Evolutionary conservation across 176 grass and related monocot species (phyloP).

Genomic region (Triticum monococcum): DNA sequence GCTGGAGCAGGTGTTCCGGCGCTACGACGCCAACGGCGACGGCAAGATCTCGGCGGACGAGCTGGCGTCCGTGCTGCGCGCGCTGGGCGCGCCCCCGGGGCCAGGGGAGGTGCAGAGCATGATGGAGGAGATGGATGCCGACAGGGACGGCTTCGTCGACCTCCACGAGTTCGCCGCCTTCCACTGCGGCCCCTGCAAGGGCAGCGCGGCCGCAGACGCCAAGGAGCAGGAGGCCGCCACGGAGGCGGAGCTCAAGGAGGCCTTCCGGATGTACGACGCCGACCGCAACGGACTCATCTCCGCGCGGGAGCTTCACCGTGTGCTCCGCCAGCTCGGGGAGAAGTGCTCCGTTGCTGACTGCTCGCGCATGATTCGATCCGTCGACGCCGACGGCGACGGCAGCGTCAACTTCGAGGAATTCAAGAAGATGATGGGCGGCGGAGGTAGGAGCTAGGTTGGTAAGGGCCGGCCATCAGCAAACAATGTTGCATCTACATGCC

Average conservation of each 20-base stretch:
- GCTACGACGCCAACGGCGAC: constrained; percentile 65
- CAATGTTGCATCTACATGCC: background rate
- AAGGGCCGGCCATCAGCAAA: background rate
- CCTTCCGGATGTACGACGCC: constrained; percentile 59
- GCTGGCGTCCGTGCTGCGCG: constrained; percentile 40
- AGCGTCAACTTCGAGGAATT: constrained; percentile 64
- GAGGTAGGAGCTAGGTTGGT: constrained; percentile 1
- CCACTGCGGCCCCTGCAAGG: constrained; percentile 25
- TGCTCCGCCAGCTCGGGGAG: constrained; percentile 49
- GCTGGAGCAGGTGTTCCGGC: constrained; percentile 55
- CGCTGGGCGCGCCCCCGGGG: constrained; percentile 37
- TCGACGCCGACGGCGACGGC: constrained; percentile 57
- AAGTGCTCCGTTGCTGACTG: constrained; percentile 71
- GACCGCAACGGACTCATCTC: constrained; percentile 63
- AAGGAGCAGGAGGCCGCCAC: background rate
- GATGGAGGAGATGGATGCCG: constrained; percentile 78
- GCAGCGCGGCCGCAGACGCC: background rate
- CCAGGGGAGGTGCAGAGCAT: constrained; percentile 49
- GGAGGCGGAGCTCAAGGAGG: constrained; percentile 52
- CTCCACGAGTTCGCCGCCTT: constrained; percentile 60
- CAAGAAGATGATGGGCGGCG: constrained; percentile 63
- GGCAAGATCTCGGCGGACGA: constrained; percentile 64
- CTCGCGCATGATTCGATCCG: constrained; percentile 57
- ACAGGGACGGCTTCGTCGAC: constrained; percentile 72
- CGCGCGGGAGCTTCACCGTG: constrained; percentile 52